Percentiles rank a stretch among this genome's conserved stretches.
phyloP scores from a whole-genome alignment of 768 basidiomycete genomes.

The Stropharia rugosoannulata region DNA sequence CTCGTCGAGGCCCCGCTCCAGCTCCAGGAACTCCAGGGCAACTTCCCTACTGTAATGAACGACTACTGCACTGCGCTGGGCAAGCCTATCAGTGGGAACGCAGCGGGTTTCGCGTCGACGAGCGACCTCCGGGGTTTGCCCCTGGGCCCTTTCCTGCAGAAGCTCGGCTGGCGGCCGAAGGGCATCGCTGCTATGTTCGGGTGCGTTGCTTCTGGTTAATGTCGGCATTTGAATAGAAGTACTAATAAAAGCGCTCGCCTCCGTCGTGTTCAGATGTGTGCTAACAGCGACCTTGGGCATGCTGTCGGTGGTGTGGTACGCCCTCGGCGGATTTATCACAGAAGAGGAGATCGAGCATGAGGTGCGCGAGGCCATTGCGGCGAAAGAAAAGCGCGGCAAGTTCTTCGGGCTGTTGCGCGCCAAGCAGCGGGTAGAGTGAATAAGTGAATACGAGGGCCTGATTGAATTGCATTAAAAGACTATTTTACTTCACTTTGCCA shows the following conservation, averaged over 20 bases:
- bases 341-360: constrained; percentile 84
- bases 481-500: neutral
- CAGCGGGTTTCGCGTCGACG: constrained; percentile 72
- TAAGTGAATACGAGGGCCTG: neutral
- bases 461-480: neutral
- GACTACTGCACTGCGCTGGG: constrained; percentile 74
- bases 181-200: constrained; percentile 79
- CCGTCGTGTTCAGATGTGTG: constrained; percentile 54
- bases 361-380: constrained; percentile 51
- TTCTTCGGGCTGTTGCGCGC: constrained; percentile 2
- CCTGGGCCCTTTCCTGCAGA: constrained; percentile 72
- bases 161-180: constrained; percentile 67
- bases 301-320: constrained; percentile 83
- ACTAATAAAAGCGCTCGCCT: constrained; percentile 1
- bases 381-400: constrained; percentile 51
- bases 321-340: constrained; percentile 66
- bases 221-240: constrained; percentile 1
- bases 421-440: neutral
- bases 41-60: constrained; percentile 55
- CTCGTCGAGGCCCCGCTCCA: constrained; percentile 80
- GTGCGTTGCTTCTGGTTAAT: constrained; percentile 29
- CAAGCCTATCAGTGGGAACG: constrained; percentile 73
- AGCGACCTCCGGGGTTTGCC: constrained; percentile 68
- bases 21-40: constrained; percentile 53
- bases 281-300: constrained; percentile 84